phyloP scores from a whole-genome alignment of 2,329 filamentous ascomycete species.

The Trichoderma koningiopsis region DNA sequence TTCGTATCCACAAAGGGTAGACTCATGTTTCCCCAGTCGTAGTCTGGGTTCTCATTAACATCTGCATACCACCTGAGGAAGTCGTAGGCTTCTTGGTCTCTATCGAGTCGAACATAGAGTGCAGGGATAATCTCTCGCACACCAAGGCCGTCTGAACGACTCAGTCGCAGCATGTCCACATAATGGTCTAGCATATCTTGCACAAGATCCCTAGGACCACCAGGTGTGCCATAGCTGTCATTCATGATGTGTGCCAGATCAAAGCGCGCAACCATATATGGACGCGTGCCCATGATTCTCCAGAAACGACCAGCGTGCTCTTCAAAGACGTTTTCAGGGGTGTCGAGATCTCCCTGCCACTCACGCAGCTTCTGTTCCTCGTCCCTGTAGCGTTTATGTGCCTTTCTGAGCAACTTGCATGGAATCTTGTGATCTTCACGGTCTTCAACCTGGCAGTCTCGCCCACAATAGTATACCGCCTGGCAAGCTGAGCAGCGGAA shows the following conservation, averaged over 20 bases:
- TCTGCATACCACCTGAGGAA: constrained; percentile 43
- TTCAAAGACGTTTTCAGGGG: constrained; percentile 42
- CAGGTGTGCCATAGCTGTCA: constrained; percentile 33
- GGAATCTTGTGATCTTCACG: constrained; percentile 41
- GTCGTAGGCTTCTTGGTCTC: constrained; percentile 55
- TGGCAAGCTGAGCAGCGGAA: constrained; percentile 46
- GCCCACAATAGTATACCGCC: constrained; percentile 48
- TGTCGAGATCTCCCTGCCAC: constrained; percentile 32
- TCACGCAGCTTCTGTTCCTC: constrained; percentile 45
- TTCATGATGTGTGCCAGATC: constrained; percentile 38
- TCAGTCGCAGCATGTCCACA: constrained; percentile 48
- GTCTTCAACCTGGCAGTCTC: constrained; percentile 46
- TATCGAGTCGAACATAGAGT: constrained; percentile 48
- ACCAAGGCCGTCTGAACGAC: constrained; percentile 48
- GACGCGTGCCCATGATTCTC: constrained; percentile 43
- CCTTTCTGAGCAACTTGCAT: constrained; percentile 44
- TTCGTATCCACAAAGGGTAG: constrained; percentile 39
- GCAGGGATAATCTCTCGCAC: constrained; percentile 45
- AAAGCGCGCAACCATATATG: constrained; percentile 46
- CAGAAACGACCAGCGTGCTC: constrained; percentile 46
- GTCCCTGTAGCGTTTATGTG: constrained; percentile 32
- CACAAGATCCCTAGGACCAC: constrained; percentile 35
- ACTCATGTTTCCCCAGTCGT: constrained; percentile 30
- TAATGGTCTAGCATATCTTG: constrained; percentile 43
- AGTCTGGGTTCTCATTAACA: constrained; percentile 14